Conservation (phyloP, 768 basidiomycete species). For the Scleroderma citrinum region DNA sequence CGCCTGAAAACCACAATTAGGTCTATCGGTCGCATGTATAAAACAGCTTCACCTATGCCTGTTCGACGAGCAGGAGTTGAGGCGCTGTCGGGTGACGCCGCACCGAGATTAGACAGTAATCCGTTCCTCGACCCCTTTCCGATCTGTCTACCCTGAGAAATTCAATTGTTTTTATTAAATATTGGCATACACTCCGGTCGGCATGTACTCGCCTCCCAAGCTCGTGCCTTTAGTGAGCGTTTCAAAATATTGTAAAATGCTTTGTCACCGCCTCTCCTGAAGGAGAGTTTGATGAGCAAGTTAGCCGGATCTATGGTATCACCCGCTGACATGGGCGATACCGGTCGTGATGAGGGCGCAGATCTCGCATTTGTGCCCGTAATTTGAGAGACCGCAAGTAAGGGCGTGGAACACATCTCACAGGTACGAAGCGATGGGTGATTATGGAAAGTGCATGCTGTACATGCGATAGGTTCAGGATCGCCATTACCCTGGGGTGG, state of each 20-base stretch:
- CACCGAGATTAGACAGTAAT: constrained; percentile 14
- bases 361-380: constrained; percentile 41
- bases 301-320: constrained; percentile 23
- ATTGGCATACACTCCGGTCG: not conserved
- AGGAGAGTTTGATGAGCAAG: constrained; percentile 75
- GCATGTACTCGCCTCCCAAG: constrained; percentile 60
- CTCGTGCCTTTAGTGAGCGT: constrained; percentile 59
- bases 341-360: constrained; percentile 60
- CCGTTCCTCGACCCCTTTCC: constrained; percentile 17
- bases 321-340: constrained; percentile 37
- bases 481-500: constrained; percentile 17
- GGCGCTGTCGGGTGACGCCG: constrained; percentile 11
- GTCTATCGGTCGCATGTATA: not conserved
- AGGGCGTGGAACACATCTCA: constrained; percentile 78
- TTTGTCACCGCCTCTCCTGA: constrained; percentile 87
- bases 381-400: constrained; percentile 35
- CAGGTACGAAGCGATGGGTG: constrained; percentile 65
- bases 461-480: constrained; percentile 52
- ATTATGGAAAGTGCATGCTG: constrained; percentile 91
- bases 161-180: constrained; percentile 1
- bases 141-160: constrained; percentile 25
- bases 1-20: constrained; percentile 44
- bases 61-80: constrained; percentile 17
- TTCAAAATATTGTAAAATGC: constrained; percentile 74
- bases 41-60: constrained; percentile 22